Evolutionary conservation across 768 basidiomycete genomes (phyloP).

Genomic region (Russula dissimulans): DNA sequence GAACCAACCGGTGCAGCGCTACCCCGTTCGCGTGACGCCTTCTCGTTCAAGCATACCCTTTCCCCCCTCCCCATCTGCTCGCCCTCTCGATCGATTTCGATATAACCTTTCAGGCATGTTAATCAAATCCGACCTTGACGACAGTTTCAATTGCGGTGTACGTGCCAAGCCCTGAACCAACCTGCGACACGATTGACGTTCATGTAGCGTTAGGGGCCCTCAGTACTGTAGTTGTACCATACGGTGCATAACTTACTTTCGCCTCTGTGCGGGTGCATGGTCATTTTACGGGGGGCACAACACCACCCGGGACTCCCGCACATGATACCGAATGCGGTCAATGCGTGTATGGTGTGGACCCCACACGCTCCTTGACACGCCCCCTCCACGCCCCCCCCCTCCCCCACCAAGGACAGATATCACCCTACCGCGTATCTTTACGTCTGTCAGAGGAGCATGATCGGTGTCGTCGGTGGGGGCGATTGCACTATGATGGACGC

Average conservation of each 20-base stretch:
- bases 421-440: background rate
- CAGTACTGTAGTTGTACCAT: background rate
- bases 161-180: background rate
- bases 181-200: background rate
- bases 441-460: background rate
- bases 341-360: background rate
- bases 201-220: background rate
- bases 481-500: background rate
- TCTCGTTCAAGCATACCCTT: background rate
- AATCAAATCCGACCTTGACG: background rate
- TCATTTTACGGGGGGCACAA: background rate
- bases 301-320: background rate
- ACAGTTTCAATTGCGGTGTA: background rate
- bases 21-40: background rate
- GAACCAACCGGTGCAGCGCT: conserved; percentile 5
- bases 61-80: background rate
- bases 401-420: background rate
- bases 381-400: background rate
- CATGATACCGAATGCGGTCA: background rate
- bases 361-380: background rate
- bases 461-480: background rate
- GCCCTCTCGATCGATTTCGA: background rate
- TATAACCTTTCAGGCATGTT: background rate
- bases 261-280: background rate
- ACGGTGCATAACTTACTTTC: background rate